Conservation (phyloP, 1,139 yeast genomes). For the Taiozyma sp. region DNA sequence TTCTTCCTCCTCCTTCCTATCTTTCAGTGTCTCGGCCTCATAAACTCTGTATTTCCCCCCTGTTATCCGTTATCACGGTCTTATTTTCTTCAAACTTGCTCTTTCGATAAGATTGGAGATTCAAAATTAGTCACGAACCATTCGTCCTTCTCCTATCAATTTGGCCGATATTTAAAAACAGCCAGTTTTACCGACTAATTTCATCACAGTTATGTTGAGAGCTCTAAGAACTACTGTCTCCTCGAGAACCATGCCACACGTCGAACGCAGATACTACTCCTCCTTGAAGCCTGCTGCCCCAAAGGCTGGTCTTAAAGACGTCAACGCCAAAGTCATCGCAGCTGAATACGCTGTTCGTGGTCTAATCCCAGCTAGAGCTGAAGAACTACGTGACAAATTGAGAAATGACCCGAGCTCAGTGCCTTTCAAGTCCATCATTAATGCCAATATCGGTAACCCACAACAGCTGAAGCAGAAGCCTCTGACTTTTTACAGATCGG, state of each 20-base stretch:
- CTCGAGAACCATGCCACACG: not conserved
- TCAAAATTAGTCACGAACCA: not conserved
- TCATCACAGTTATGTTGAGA: not conserved
- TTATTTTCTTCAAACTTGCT: not conserved
- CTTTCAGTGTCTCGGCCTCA: not conserved
- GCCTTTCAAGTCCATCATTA: constrained; percentile 75
- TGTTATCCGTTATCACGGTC: not conserved
- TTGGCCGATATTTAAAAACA: not conserved
- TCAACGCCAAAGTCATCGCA: constrained; percentile 69
- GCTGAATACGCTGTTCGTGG: constrained; percentile 98
- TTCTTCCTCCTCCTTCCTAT: not conserved
- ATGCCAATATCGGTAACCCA: constrained; percentile 95
- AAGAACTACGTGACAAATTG: constrained; percentile 62
- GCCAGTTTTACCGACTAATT: not conserved
- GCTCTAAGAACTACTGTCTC: not conserved
- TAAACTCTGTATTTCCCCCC: not conserved
- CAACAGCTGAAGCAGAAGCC: constrained; percentile 95
- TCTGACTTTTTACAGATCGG: constrained; percentile 92
- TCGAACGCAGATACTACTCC: not conserved
- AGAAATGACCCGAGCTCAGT: constrained; percentile 51
- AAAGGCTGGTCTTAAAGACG: constrained; percentile 39
- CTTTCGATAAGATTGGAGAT: not conserved
- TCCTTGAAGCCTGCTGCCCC: constrained; percentile 22
- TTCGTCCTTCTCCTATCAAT: not conserved
- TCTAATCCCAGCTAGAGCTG: constrained; percentile 88